These are phyloP conservation scores for Rhododendron griersonianum DNA, from an alignment of 148 eudicot genomes.

Conservation along the genomic window DNA sequence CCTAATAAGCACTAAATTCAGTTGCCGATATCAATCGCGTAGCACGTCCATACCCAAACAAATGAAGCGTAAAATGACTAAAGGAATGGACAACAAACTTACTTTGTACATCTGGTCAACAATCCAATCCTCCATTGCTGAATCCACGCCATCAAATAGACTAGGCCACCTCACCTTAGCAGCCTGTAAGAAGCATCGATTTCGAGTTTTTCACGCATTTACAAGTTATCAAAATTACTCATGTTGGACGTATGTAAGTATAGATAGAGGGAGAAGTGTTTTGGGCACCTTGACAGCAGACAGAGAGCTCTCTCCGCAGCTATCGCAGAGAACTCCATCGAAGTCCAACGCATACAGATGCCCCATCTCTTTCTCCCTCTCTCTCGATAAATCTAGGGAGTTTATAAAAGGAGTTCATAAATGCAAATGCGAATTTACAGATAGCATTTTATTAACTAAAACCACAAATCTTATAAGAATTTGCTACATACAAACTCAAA, in stretches of 20 bases:
- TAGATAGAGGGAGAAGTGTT: neutral
- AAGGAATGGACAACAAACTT: slow-evolving; percentile 6
- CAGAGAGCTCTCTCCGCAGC: slow-evolving; percentile 93
- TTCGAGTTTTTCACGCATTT: neutral
- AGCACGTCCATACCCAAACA: neutral
- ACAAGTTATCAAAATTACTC: neutral
- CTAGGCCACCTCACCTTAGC: slow-evolving; percentile 86
- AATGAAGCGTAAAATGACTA: neutral
- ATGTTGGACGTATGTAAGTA: neutral
- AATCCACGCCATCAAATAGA: slow-evolving; percentile 55
- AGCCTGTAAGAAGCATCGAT: slow-evolving; percentile 40
- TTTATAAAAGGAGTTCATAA: too few species aligned
- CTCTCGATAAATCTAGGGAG: slow-evolving; percentile 3
- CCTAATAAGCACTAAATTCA: neutral
- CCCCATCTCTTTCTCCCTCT: slow-evolving; percentile 36
- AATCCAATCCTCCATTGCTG: slow-evolving; percentile 69
- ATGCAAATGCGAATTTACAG: too few species aligned
- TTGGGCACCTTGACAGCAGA: slow-evolving; percentile 72
- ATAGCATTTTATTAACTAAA: too few species aligned
- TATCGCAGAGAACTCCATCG: slow-evolving; percentile 93
- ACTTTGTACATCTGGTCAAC: slow-evolving; percentile 85
- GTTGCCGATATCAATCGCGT: neutral
- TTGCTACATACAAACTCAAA: too few species aligned
- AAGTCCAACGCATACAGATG: slow-evolving; percentile 89
- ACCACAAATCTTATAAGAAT: too few species aligned